Evolutionary conservation across 164 flowering plant species (phyloP), one percentile per base, ranked within the genome.

Genomic region (Buxus sempervirens): DNA sequence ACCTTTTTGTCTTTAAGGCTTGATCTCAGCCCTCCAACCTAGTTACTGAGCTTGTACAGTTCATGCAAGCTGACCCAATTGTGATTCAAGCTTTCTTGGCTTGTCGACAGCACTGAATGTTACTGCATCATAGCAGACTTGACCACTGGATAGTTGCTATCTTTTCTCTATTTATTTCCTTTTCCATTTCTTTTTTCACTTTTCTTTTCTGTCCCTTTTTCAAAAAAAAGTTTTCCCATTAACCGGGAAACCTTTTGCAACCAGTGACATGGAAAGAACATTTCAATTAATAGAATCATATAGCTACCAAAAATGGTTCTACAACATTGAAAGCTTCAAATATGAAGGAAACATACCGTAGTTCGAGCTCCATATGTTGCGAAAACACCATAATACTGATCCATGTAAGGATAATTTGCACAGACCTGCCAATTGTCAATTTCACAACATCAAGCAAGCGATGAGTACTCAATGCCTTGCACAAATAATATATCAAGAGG

Each of bases 301-400:
- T 9, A 55, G 26, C 38, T 51, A 19, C 41, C 60, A 53, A 63
- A 61, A 25, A 13, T 18, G n/a, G 41, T 22, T 48, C 26, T 42
- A 42, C 20, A 24, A 19, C 26, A 71, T 15, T 49, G 36, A 9
- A 26, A 21, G 22, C 21, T 18, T 18, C 58, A 26, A 9, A 64
- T 27, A 67, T 22, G 60, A 21, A 42, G 49, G 48, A 64, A 80
- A 82, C 9, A 27, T 32, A 90, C 97, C 81, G 78, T 67, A 56
- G 80, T 38, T 66, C 79, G 93, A 78, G 90, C 77, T 59, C 85
- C 91, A 75, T 76, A 84, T 67, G 90, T 63, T 63, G 95, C 77
- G 70, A 82, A 76, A 13, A 83, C 70, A 53, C 93, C 86, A 81
- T 78, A 86, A 57, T 66, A 80, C 57, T 85, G 91, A 70, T 85